Base-by-base conservation (phyloP, 1,284 basidiomycete genomes). In the Microbotryum violaceum region DNA sequence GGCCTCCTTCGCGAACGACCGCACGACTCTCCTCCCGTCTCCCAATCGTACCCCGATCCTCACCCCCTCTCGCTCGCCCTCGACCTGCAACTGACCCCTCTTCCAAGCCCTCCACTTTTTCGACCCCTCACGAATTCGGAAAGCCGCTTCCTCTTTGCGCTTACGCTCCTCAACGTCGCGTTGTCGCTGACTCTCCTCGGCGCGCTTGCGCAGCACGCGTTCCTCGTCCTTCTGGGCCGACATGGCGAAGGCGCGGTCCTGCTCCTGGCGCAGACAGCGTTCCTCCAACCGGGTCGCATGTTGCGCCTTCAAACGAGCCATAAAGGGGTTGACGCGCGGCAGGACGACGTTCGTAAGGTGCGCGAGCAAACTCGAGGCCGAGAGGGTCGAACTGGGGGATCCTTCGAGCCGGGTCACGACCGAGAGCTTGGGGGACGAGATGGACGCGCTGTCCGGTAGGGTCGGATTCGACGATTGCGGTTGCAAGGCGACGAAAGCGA, bases 401-500 rank as follows among this genome's bases (percentile, higher is more conserved):
- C 89, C 89, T 71, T 88, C 82, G 69, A 93, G 85, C 1, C 89
- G 85, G 0, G 89, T 89, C 21, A 96, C 80, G 42, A 94, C 81
- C 4, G 87, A 87, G 23, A 94, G 78, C 3, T 80, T 78, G 1
- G 83, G 82, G 1, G 81, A 70, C 2, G 82, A 74, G 25, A 77
- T 72, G 0, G 80, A 74, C 29, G 77, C 74, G 1, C 37, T 42
- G 12, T 14, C 37, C 12, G 37, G 37, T 42, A 42, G 37, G 16
- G 75, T 66, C 2, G 71, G 56, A 60, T 78, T 70, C 21, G 74
- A 64, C 57, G 77, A 69, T 33, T 14, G 58, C 56, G 91, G 87
- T 70, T 96, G 89, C 44, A 94, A 81, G 0, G 90, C 86, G 53
- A 94, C 77, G 74, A 97, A 97, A 0, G 89, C 88, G 54, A 97